Evolutionary conservation across 129 eudicot species (phyloP).

Genomic region (Deinandra increscens): DNA sequence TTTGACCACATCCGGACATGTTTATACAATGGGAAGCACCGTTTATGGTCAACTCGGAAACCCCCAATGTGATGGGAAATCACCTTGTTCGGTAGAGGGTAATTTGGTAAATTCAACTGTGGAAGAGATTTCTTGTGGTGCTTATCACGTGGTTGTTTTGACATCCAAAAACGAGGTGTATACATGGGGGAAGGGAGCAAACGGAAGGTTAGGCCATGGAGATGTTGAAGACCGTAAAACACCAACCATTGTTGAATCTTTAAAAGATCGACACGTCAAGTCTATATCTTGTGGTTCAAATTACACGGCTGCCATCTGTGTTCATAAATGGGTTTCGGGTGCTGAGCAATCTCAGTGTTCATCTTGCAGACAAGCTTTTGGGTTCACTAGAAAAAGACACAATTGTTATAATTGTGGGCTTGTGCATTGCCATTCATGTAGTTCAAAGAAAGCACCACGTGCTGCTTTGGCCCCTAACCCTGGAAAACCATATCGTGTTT

Average conservation of each 20-base stretch:
- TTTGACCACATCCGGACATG: slow-evolving; percentile 79
- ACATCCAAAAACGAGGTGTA: slow-evolving; percentile 91
- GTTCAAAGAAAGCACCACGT: slow-evolving; percentile 75
- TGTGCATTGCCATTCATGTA: slow-evolving; percentile 91
- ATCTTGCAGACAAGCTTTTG: slow-evolving; percentile 90
- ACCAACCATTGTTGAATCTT: slow-evolving; percentile 73
- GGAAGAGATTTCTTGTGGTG: slow-evolving; percentile 86
- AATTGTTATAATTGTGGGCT: slow-evolving; percentile 94
- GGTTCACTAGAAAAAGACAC: slow-evolving; percentile 91
- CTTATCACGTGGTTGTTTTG: slow-evolving; percentile 70
- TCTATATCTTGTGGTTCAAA: slow-evolving; percentile 82
- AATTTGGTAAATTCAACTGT: slow-evolving; percentile 53
- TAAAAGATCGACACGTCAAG: slow-evolving; percentile 81
- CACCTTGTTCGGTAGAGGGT: slow-evolving; percentile 74
- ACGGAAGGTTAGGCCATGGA: slow-evolving; percentile 93
- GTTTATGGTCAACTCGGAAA: slow-evolving; percentile 96
- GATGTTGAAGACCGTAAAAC: slow-evolving; percentile 83
- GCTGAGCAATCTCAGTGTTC: slow-evolving; percentile 95
- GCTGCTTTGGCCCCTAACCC: slow-evolving; percentile 96
- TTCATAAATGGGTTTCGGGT: slow-evolving; percentile 96
- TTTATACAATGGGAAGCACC: slow-evolving; percentile 94
- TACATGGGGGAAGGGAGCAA: slow-evolving; percentile 98
- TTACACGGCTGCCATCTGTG: slow-evolving; percentile 84
- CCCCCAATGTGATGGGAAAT: slow-evolving; percentile 78
- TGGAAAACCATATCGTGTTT: slow-evolving; percentile 83